Base-by-base conservation (phyloP, 2,329 filamentous ascomycete species). In the Arthrobotrys sinensis region DNA sequence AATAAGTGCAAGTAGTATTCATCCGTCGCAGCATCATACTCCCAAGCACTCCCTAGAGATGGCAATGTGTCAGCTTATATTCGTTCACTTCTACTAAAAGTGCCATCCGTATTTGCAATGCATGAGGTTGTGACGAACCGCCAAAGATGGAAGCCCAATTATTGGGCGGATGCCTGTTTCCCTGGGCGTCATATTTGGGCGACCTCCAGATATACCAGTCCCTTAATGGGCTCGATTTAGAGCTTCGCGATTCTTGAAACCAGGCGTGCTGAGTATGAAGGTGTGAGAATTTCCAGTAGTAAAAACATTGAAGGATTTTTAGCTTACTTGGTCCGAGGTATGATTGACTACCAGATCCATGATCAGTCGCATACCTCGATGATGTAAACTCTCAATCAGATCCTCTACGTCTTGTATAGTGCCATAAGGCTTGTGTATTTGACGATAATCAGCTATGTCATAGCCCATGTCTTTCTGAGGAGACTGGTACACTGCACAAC, bases 271-370 rank as follows among this genome's bases (percentile, higher is more conserved):
- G 34, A 34, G 14, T 8, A 14, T 53, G 24, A n/a, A n/a, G n/a
- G 28, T 53, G 5, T 50, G 4, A n/a, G n/a, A 14, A 24, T 10
- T 21, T 24, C 8, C 7, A 19, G 21, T 48, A 52, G n/a, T 6
- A 11, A n/a, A 28, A 2, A 12, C 12, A 2, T 52, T 10, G 4
- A 28, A 4, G 14, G 11, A 6, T 28, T 10, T 12, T 50, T 24
- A 8, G 7, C 64, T 40, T 67, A 78, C 80, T 82, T 92, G 87
- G 80, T 91, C 88, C 1, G 89, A 91, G 0, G 91, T 93, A 82
- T 95, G 92, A 80, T 94, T 95, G 79, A 94, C 88, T 1, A 94
- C 92, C 2, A 94, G 86, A 82, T 94, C 92, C 75, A 94, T 87
- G 71, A 94, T 89, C 10, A 94, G 84, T 80, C 88, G 89, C 88